phyloP scores from a whole-genome alignment of 495 filamentous ascomycete genomes.

The Jackrogersella minutella region DNA sequence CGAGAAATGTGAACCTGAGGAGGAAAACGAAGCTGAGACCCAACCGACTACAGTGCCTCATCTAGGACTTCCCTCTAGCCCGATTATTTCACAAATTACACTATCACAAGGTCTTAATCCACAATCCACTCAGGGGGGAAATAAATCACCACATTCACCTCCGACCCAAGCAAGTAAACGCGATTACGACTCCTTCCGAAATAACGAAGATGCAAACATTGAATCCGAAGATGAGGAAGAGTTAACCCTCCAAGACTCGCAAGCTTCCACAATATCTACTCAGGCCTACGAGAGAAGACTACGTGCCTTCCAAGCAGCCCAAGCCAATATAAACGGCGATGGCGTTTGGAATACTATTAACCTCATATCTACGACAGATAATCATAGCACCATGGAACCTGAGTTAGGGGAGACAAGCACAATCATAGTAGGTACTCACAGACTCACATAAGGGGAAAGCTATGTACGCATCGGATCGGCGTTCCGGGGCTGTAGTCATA shows the following conservation, averaged over 20 bases:
- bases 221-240: constrained; percentile 18
- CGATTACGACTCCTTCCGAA: constrained; percentile 12
- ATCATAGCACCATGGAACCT: constrained; percentile 46
- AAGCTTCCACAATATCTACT: constrained; percentile 43
- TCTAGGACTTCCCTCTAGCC: background rate
- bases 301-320: constrained; percentile 42
- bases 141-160: background rate
- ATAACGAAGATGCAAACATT: background rate
- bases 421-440: too few species aligned
- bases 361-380: constrained; percentile 51
- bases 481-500: background rate
- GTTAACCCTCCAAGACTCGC: constrained; percentile 35
- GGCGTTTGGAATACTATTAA: constrained; percentile 31
- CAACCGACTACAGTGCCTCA: background rate
- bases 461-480: constrained; percentile 6
- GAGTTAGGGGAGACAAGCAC: constrained; percentile 45
- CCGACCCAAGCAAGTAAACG: background rate
- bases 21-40: background rate
- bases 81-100: background rate
- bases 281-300: constrained; percentile 43
- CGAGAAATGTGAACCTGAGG: background rate
- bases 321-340: constrained; percentile 39
- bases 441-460: too few species aligned
- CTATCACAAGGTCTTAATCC: too few species aligned
- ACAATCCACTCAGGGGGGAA: background rate